Percentiles rank a stretch among this genome's conserved stretches.
phyloP scores from a whole-genome alignment of 73 alveolate genomes.

The Tetrahymena malaccensis region DNA sequence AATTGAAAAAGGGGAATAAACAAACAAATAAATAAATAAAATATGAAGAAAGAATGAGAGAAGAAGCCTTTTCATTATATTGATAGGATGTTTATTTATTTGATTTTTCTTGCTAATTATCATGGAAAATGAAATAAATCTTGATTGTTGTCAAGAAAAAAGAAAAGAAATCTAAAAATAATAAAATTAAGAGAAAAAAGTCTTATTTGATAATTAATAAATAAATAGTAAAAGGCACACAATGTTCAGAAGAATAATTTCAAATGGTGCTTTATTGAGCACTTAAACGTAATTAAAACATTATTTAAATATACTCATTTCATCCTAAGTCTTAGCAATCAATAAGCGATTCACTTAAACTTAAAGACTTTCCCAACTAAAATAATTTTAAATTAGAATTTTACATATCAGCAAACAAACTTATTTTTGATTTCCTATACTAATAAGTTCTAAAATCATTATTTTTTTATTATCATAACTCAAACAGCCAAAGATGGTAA shows the following conservation, averaged over 20 bases:
- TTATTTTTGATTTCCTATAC: background rate
- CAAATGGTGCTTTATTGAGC: background rate
- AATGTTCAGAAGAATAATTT: background rate
- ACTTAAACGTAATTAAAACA: background rate
- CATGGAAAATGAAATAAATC: background rate
- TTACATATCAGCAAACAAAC: background rate
- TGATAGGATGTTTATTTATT: background rate
- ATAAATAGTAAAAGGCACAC: background rate
- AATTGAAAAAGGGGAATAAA: background rate
- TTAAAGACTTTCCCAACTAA: background rate
- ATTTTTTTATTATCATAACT: background rate
- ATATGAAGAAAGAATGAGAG: background rate
- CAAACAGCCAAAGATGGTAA: background rate
- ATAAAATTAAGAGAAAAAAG: background rate
- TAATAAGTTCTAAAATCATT: background rate
- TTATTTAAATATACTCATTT: background rate
- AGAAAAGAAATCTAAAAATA: background rate
- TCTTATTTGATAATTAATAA: background rate
- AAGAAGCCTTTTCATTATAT: background rate
- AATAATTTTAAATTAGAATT: background rate
- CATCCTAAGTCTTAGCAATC: background rate
- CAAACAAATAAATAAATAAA: background rate
- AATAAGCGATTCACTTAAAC: background rate
- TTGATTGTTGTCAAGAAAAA: background rate
- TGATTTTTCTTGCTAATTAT: background rate